Conservation (phyloP, 1,284 basidiomycete species). For the Ustilago tritici region DNA sequence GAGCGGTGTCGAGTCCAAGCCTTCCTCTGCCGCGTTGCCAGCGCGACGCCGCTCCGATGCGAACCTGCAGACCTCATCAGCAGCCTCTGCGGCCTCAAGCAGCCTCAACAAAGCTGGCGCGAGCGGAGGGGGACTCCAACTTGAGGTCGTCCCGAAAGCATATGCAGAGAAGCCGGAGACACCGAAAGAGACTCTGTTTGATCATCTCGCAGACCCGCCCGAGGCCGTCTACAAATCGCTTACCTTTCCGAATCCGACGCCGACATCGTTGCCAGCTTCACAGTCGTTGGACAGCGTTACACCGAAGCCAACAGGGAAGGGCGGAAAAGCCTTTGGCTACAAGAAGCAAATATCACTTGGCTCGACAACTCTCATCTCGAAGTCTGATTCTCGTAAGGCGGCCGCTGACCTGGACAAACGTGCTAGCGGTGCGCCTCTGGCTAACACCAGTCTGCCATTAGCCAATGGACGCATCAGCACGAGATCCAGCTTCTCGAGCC, state of each 20-base stretch:
- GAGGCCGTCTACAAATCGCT: constrained; percentile 39
- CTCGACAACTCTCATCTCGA: constrained; percentile 31
- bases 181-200: constrained; percentile 18
- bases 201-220: constrained; percentile 39
- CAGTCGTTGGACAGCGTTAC: constrained; percentile 28
- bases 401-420: constrained; percentile 34
- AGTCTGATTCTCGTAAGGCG: constrained; percentile 19
- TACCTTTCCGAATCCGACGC: constrained; percentile 17
- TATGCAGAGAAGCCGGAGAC: not conserved
- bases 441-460: constrained; percentile 3
- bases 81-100: not conserved
- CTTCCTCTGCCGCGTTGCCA: not conserved
- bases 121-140: not conserved
- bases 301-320: not conserved
- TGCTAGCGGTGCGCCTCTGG: constrained; percentile 16
- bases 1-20: not conserved
- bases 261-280: constrained; percentile 17
- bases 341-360: constrained; percentile 42
- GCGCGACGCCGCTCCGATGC: not conserved
- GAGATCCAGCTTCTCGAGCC: constrained; percentile 15
- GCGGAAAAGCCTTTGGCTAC: constrained; percentile 13
- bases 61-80: not conserved
- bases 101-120: not conserved
- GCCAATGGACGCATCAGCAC: constrained; percentile 12
- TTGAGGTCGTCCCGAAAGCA: not conserved